These are phyloP conservation scores for Coniferiporia sulphurascens DNA, from an alignment of 1,284 basidiomycete species.

Conservation along the genomic window DNA sequence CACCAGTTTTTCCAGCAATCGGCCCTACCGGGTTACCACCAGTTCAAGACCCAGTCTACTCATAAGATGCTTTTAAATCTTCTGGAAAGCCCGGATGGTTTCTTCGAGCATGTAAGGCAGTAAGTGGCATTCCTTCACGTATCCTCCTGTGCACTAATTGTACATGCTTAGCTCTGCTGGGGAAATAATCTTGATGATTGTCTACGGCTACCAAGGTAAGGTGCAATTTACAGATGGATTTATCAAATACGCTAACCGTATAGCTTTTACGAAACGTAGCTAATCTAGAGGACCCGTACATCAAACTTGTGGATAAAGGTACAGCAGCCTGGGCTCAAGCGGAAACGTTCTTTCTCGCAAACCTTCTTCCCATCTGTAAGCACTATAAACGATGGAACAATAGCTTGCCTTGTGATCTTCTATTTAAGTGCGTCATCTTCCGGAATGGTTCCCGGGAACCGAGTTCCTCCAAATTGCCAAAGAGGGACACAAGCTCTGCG, in stretches of 20 bases:
- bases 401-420: too few relatives aligned
- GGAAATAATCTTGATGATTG: conserved; percentile 5
- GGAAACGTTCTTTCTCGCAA: conserved; percentile 10
- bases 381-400: background rate
- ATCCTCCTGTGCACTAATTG: background rate
- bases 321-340: conserved; percentile 3
- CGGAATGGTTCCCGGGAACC: conserved; percentile 15
- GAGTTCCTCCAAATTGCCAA: background rate
- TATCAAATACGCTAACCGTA: background rate
- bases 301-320: conserved; percentile 15
- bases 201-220: conserved; percentile 13
- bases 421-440: conserved; percentile 4
- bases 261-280: background rate
- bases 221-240: background rate
- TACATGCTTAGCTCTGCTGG: background rate
- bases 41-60: background rate
- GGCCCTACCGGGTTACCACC: background rate
- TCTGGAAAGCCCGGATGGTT: background rate
- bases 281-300: conserved; percentile 14
- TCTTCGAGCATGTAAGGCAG: background rate
- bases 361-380: background rate
- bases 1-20: conserved; percentile 8
- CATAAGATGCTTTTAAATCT: background rate
- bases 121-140: background rate
- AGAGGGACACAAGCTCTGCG: background rate